Evolutionary conservation across 352 stramenopile species (phyloP).

Genomic region (Phytophthora podocarpi): DNA sequence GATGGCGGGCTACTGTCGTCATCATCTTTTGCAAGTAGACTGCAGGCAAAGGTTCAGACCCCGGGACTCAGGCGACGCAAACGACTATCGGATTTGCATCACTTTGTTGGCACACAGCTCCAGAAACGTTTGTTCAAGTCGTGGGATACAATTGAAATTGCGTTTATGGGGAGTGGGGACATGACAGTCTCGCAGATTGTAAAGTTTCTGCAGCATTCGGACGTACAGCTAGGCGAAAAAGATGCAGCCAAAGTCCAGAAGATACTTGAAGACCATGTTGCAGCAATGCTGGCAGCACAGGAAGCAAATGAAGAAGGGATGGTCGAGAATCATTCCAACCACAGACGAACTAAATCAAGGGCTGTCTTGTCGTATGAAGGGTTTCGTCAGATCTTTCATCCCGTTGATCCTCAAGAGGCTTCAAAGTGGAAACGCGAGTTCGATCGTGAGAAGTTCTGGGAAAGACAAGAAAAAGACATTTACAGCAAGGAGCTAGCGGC

Average conservation of each 20-base stretch:
- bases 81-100: conserved; percentile 64
- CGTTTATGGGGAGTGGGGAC: conserved; percentile 66
- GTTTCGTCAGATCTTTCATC: conserved; percentile 72
- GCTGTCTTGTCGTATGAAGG: conserved; percentile 60
- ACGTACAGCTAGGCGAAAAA: conserved; percentile 60
- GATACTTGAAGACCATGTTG: conserved; percentile 62
- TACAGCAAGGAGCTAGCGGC: conserved; percentile 65
- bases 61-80: conserved; percentile 59
- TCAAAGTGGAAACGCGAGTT: conserved; percentile 72
- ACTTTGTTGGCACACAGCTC: conserved; percentile 67
- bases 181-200: conserved; percentile 68
- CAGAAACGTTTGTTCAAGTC: conserved; percentile 71
- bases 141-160: conserved; percentile 78
- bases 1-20: conserved; percentile 5
- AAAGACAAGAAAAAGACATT: conserved; percentile 72
- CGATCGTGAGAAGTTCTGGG: conserved; percentile 58
- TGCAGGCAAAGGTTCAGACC: conserved; percentile 23
- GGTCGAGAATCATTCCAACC: conserved; percentile 1
- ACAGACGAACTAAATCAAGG: conserved; percentile 19
- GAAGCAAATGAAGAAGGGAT: conserved; percentile 5
- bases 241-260: conserved; percentile 63
- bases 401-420: conserved; percentile 49
- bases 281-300: conserved; percentile 14
- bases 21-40: neutral
- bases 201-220: conserved; percentile 74